These are phyloP conservation scores for Teunomyces kruisii DNA, from an alignment of 805 yeast species.

Conservation along the genomic window DNA sequence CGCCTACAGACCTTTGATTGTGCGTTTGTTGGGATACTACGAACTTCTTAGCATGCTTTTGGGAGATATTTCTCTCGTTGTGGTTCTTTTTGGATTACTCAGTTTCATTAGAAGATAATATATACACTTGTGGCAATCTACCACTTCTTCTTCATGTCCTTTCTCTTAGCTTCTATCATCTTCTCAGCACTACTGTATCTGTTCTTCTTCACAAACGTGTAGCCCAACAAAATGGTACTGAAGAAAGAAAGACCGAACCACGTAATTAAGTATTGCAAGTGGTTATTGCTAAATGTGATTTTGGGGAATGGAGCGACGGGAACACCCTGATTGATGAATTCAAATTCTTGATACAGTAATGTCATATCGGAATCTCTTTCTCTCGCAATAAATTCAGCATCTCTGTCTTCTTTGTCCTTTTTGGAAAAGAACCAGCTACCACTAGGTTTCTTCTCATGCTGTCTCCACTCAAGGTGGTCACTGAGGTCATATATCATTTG, in stretches of 20 bases:
- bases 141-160: slow-evolving; percentile 30
- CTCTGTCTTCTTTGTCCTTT: slow-evolving; percentile 9
- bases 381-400: slow-evolving; percentile 19
- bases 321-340: slow-evolving; percentile 77
- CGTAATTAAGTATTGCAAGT: slow-evolving; percentile 86
- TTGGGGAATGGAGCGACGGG: slow-evolving; percentile 86
- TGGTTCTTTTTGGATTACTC: slow-evolving; percentile 37
- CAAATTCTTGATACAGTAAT: slow-evolving; percentile 41
- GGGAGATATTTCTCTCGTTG: slow-evolving; percentile 37
- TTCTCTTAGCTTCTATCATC: slow-evolving; percentile 39
- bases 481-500: slow-evolving; percentile 69
- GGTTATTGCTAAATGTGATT: slow-evolving; percentile 82
- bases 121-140: slow-evolving; percentile 1
- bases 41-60: slow-evolving; percentile 35
- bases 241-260: slow-evolving; percentile 89
- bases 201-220: slow-evolving; percentile 29
- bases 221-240: slow-evolving; percentile 63
- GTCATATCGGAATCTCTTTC: slow-evolving; percentile 29
- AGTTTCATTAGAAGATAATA: slow-evolving; percentile 16
- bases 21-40: slow-evolving; percentile 33
- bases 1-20: slow-evolving; percentile 27
- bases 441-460: slow-evolving; percentile 7
- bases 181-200: slow-evolving; percentile 37
- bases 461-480: slow-evolving; percentile 58
- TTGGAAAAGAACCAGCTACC: slow-evolving; percentile 11